These are phyloP conservation scores for Plasmodium inui DNA, from an alignment of 169 alveolate genomes.

Conservation along the genomic window DNA sequence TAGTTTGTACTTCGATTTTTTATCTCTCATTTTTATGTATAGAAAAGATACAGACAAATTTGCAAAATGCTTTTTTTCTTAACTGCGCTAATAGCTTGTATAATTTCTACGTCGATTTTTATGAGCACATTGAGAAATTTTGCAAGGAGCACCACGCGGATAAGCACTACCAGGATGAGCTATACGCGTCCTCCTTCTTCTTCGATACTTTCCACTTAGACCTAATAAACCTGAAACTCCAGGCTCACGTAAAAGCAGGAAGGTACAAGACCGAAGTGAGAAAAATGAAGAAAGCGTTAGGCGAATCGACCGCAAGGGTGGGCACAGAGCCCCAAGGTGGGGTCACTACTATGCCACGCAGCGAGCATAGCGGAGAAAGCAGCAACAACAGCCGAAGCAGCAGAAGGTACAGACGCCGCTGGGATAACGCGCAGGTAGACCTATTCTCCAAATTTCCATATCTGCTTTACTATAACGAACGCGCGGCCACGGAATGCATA, in stretches of 20 bases:
- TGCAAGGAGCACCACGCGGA: slow-evolving; percentile 34
- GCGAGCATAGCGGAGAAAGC: neutral
- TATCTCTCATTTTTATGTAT: slow-evolving; percentile 48
- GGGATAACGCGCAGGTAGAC: neutral
- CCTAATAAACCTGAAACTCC: slow-evolving; percentile 42
- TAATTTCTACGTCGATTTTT: slow-evolving; percentile 47
- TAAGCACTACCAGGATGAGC: slow-evolving; percentile 13
- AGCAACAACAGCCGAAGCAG: too few species aligned
- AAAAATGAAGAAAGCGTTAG: neutral
- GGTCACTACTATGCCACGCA: neutral
- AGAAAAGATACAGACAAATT: slow-evolving; percentile 50
- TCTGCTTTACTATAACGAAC: slow-evolving; percentile 4
- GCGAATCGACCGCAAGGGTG: neutral
- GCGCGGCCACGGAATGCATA: slow-evolving; percentile 25
- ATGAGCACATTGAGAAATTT: slow-evolving; percentile 42
- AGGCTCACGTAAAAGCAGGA: slow-evolving; percentile 9
- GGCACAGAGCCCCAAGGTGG: neutral
- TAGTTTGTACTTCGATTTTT: slow-evolving; percentile 50
- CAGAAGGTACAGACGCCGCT: neutral
- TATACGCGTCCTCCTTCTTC: slow-evolving; percentile 37
- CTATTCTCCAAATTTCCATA: neutral
- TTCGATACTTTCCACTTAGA: slow-evolving; percentile 39
- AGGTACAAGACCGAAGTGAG: neutral
- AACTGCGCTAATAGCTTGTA: slow-evolving; percentile 61
- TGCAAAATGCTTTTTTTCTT: slow-evolving; percentile 33